These are phyloP conservation scores for Syzygium oleosum DNA, from an alignment of 345 rosid species.

Conservation along the genomic window DNA sequence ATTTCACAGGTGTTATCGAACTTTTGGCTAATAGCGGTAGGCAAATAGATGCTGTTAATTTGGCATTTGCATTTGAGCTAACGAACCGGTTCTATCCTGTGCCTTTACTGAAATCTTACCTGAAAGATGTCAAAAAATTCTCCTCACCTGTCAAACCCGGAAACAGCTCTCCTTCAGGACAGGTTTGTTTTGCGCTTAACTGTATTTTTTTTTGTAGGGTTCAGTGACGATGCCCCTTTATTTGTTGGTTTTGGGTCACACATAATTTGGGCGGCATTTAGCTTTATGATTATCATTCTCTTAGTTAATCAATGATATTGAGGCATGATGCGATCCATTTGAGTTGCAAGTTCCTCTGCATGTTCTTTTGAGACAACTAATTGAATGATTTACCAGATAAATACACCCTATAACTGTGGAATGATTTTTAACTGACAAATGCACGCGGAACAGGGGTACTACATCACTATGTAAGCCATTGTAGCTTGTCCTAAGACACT, in stretches of 20 bases:
- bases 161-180: constrained; percentile 47
- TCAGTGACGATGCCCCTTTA: neutral
- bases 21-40: constrained; percentile 79
- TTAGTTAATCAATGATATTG: neutral
- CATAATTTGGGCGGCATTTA: neutral
- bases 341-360: neutral
- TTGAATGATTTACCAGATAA: neutral
- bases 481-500: neutral
- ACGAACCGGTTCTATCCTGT: constrained; percentile 80
- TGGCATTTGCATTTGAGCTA: constrained; percentile 94
- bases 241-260: neutral
- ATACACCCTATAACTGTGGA: neutral
- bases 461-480: neutral
- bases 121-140: constrained; percentile 68
- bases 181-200: constrained; percentile 32
- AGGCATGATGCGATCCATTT: neutral
- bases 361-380: neutral
- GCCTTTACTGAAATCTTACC: constrained; percentile 67
- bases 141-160: constrained; percentile 60
- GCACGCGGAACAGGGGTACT: neutral
- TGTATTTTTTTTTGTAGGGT: neutral
- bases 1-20: constrained; percentile 64
- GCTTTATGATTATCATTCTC: neutral
- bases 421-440: neutral
- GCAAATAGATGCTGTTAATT: constrained; percentile 94